These are phyloP conservation scores for Magnolia kwangsiensis DNA, from an alignment of 164 flowering plant genomes.

Conservation along the genomic window DNA sequence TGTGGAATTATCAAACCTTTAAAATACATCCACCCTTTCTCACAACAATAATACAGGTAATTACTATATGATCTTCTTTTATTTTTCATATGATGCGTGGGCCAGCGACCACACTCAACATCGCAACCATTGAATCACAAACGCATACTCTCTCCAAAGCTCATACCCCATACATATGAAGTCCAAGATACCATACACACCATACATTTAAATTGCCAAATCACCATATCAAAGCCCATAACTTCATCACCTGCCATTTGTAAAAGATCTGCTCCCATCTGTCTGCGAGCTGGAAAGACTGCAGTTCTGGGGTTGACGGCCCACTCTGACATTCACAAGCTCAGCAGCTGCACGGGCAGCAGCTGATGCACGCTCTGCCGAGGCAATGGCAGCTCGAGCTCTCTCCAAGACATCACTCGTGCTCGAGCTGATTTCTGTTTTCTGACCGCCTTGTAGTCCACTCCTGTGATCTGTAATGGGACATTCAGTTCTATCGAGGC, in stretches of 20 bases:
- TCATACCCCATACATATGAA: neutral
- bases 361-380: slow-evolving; percentile 84
- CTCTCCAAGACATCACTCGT: slow-evolving; percentile 64
- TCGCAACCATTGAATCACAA: neutral
- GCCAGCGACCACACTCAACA: neutral
- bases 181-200: neutral
- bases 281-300: slow-evolving; percentile 7
- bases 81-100: neutral
- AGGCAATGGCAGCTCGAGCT: slow-evolving; percentile 82
- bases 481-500: slow-evolving; percentile 22
- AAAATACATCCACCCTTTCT: too few relatives aligned
- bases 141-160: neutral
- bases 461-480: slow-evolving; percentile 8
- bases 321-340: slow-evolving; percentile 46
- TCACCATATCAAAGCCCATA: neutral
- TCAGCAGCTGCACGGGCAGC: slow-evolving; percentile 87
- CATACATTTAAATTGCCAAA: neutral
- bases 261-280: neutral
- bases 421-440: slow-evolving; percentile 29
- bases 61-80: neutral
- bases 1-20: too few relatives aligned
- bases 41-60: too few relatives aligned
- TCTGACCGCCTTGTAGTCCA: slow-evolving; percentile 19
- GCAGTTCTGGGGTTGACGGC: slow-evolving; percentile 21
- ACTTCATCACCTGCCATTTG: neutral